These are phyloP conservation scores for Millerozyma miso DNA, from an alignment of 805 yeast species.

Conservation along the genomic window DNA sequence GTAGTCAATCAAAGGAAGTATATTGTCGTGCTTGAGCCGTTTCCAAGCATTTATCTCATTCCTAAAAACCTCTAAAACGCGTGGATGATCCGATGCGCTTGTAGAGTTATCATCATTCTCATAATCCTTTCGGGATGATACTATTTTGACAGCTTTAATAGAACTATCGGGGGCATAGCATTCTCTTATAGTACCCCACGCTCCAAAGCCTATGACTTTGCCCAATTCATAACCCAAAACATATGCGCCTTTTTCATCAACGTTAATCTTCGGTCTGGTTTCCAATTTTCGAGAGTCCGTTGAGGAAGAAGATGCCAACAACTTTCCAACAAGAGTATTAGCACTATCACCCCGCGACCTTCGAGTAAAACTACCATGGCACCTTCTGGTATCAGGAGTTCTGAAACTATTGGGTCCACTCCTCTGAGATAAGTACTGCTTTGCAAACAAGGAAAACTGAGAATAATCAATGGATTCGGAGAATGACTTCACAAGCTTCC, in stretches of 20 bases:
- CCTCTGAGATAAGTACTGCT: conserved; percentile 25
- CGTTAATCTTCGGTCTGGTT: conserved; percentile 29
- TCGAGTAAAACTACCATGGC: conserved; percentile 26
- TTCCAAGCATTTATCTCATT: conserved; percentile 79
- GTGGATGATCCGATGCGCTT: conserved; percentile 29
- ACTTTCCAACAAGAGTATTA: conserved; percentile 38
- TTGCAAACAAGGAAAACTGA: conserved; percentile 39
- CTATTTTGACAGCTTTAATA: conserved; percentile 58
- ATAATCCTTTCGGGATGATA: conserved; percentile 29
- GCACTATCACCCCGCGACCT: conserved; percentile 27
- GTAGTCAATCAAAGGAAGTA: conserved; percentile 59
- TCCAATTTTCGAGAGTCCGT: conserved; percentile 28
- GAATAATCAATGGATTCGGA: conserved; percentile 40
- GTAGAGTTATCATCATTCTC: conserved; percentile 13
- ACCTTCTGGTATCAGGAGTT: conserved; percentile 16
- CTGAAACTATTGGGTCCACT: conserved; percentile 16
- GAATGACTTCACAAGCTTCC: conserved; percentile 37
- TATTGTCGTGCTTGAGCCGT: conserved; percentile 56
- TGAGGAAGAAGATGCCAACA: conserved; percentile 35
- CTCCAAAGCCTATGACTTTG: conserved; percentile 78
- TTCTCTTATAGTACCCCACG: conserved; percentile 84
- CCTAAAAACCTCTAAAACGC: conserved; percentile 54
- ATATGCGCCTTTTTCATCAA: conserved; percentile 65
- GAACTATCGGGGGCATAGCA: conserved; percentile 41
- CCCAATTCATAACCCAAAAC: conserved; percentile 65